Conservation (phyloP, 352 stramenopile genomes). For the Phytopythium montanum region DNA sequence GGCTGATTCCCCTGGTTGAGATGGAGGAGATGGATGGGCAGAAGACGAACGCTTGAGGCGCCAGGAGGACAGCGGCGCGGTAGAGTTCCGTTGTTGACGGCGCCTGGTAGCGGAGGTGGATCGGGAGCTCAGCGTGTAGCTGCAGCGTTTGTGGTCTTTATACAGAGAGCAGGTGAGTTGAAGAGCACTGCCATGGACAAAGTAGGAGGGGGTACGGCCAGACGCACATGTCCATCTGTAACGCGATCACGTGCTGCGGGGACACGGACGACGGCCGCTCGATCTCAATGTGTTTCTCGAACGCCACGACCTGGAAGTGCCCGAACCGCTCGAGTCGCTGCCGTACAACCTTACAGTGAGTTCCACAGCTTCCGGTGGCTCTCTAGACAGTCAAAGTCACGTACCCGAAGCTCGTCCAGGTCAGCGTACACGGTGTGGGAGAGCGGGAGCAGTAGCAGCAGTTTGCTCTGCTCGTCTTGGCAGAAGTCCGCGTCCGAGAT, state of each 20-base stretch:
- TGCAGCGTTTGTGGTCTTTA: conserved; percentile 11
- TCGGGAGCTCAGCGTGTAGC: conserved; percentile 37
- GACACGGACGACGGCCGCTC: conserved; percentile 51
- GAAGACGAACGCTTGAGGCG: conserved; percentile 42
- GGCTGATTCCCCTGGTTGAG: not conserved
- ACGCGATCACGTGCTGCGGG: conserved; percentile 42
- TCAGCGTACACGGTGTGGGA: conserved; percentile 43
- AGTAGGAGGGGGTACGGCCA: not conserved
- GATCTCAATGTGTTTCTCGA: conserved; percentile 63
- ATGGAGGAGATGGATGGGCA: conserved; percentile 4
- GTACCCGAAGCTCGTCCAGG: conserved; percentile 51
- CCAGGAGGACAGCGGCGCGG: conserved; percentile 30
- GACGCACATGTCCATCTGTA: conserved; percentile 41
- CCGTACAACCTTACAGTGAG: not conserved
- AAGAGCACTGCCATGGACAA: not conserved
- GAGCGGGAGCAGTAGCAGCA: conserved; percentile 38
- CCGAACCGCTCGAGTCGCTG: conserved; percentile 60
- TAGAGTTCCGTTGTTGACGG: conserved; percentile 36
- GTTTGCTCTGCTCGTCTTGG: conserved; percentile 8
- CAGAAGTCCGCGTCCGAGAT: conserved; percentile 14
- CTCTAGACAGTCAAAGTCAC: not conserved
- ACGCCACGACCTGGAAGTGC: conserved; percentile 35
- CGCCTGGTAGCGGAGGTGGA: conserved; percentile 64
- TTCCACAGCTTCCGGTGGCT: not conserved
- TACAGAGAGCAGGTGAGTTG: not conserved